A percentile compares a stretch with the other conserved stretches of the same genome.
These are phyloP conservation scores for Leccinum sublutescens DNA, from an alignment of 768 basidiomycete genomes.

Conservation along the genomic window DNA sequence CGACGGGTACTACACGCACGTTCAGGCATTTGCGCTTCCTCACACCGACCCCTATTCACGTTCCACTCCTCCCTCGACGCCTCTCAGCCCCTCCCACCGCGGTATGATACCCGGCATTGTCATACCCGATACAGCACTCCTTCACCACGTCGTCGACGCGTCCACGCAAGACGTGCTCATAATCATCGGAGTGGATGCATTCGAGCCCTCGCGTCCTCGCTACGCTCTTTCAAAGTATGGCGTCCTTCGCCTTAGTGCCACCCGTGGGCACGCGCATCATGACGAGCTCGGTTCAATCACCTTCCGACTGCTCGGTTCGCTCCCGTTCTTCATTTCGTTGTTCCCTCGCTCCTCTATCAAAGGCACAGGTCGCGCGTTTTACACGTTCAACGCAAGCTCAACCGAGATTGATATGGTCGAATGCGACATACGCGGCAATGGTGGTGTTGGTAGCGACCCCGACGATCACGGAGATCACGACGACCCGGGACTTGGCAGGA, in stretches of 20 bases:
- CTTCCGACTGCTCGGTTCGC: constrained; percentile 4
- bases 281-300: constrained; percentile 7
- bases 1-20: constrained; percentile 3
- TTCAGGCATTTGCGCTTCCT: constrained; percentile 18
- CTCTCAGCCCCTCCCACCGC: constrained; percentile 12
- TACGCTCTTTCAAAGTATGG: constrained; percentile 1
- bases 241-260: constrained; percentile 4
- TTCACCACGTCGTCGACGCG: constrained; percentile 10
- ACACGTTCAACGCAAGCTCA: background rate
- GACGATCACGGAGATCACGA: background rate
- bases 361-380: constrained; percentile 15
- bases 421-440: constrained; percentile 7
- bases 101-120: constrained; percentile 5
- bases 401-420: constrained; percentile 9
- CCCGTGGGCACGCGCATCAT: background rate
- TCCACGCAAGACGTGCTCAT: constrained; percentile 12
- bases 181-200: constrained; percentile 1
- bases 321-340: background rate
- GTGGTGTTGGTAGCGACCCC: background rate
- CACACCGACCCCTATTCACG: background rate
- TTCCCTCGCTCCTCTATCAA: constrained; percentile 15
- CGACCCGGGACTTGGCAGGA: background rate
- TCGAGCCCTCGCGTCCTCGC: background rate
- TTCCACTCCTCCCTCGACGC: background rate
- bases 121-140: background rate